Evolutionary conservation across 192 early-diverging fungal genomes (phyloP).

Genomic region (Backusella tuberculispora): DNA sequence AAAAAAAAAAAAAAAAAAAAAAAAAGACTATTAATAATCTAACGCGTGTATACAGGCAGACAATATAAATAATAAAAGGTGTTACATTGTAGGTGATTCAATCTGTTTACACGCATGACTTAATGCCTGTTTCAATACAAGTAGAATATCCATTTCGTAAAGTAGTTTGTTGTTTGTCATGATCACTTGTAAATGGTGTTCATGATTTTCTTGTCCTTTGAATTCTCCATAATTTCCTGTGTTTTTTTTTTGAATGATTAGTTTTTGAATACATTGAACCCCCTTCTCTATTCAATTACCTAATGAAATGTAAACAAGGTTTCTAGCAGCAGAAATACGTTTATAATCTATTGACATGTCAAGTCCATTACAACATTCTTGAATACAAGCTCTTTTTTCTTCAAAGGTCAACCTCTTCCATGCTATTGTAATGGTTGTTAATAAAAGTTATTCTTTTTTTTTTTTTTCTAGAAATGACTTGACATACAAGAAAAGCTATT

Average conservation of each 20-base stretch:
- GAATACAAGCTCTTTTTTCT: constrained; percentile 51
- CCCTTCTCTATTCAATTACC: constrained; percentile 43
- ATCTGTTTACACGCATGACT: constrained; percentile 58
- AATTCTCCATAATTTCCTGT: constrained; percentile 20
- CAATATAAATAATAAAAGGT: neutral
- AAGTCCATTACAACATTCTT: constrained; percentile 59
- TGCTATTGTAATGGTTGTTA: constrained; percentile 23
- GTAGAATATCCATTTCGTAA: constrained; percentile 59
- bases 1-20: neutral
- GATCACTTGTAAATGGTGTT: neutral
- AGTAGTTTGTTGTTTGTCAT: constrained; percentile 56
- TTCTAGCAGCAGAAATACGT: constrained; percentile 56
- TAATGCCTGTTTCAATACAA: constrained; percentile 59
- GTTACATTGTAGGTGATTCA: constrained; percentile 41
- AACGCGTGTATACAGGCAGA: neutral
- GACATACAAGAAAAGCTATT: constrained; percentile 44
- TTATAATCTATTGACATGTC: constrained; percentile 53
- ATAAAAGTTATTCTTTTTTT: neutral
- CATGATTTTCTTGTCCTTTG: neutral
- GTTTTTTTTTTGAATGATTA: neutral
- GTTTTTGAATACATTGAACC: no score
- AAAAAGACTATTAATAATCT: neutral
- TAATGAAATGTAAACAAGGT: constrained; percentile 68
- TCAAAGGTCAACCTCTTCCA: constrained; percentile 47
- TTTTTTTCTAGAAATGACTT: neutral